Conservation (phyloP, 352 stramenopile genomes). For the Saprolegnia parasitica region DNA sequence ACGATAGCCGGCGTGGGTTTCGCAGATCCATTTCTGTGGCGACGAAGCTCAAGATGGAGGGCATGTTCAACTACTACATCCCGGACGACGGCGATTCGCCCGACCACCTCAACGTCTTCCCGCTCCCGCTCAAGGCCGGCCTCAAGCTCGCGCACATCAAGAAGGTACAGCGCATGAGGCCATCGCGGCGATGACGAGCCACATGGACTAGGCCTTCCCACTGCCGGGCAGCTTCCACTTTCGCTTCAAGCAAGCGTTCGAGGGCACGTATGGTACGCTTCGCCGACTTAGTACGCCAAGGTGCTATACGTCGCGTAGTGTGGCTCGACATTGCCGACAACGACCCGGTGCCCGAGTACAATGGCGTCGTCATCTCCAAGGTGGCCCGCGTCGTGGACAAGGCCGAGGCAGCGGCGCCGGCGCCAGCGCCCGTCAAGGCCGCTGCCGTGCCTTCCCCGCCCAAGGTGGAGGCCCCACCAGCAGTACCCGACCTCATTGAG, state of each 20-base stretch:
- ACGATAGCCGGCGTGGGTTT: no score
- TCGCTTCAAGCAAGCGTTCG: constrained; percentile 81
- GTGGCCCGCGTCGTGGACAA: constrained; percentile 62
- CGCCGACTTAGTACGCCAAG: not conserved
- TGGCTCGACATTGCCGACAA: constrained; percentile 78
- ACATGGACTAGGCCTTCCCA: constrained; percentile 55
- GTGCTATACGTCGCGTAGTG: constrained; percentile 38
- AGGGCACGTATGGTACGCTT: constrained; percentile 71
- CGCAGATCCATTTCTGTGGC: not conserved
- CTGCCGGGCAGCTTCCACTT: constrained; percentile 79
- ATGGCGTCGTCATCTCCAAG: constrained; percentile 75
- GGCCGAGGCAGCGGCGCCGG: constrained; percentile 38
- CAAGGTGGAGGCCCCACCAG: constrained; percentile 32
- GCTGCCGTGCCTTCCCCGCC: constrained; percentile 17
- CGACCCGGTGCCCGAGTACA: constrained; percentile 72
- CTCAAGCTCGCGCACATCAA: constrained; percentile 74
- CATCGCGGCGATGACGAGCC: not conserved
- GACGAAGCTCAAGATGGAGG: constrained; percentile 49
- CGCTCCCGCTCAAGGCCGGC: constrained; percentile 69
- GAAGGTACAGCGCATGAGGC: constrained; percentile 40
- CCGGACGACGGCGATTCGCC: constrained; percentile 80
- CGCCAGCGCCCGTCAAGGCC: constrained; percentile 31
- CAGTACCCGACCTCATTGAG: constrained; percentile 65
- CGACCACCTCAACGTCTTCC: constrained; percentile 81
- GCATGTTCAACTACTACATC: constrained; percentile 86